Evolutionary conservation across 805 yeast species (phyloP), one percentile per base, ranked within the genome.

Genomic region (Cyberlindnera mycetangii): DNA sequence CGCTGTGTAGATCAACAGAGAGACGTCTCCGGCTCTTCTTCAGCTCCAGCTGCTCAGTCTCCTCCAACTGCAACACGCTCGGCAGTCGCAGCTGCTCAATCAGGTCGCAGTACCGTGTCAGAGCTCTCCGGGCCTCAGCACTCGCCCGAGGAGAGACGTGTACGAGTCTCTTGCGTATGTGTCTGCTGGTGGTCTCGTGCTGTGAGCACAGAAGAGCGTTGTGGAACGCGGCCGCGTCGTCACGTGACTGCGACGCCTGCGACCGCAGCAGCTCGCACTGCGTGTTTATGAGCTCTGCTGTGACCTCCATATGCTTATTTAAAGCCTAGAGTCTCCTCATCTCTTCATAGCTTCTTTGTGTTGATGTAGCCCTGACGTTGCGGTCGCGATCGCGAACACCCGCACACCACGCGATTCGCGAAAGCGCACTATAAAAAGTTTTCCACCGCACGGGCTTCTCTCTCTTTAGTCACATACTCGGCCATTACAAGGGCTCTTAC

Each of bases 1-100:
- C 32, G 16, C 32, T 22, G 28, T 55, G 54, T n/a, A 59, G 44
- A 28, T 59, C 58, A 15, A 59, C 50, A 1, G 59, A 52, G 9
- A 52, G 14, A 32, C 62, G 45, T 49, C 57, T 50, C 14, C 45
- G 45, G 4, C 17, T 33, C 15, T 30, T 25, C 21, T 35, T 30
- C 28, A 45, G 34, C 12, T 44, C 39, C 11, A 30, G 16, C 14
- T 47, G 47, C 9, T 38, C 37, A 1, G 54, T 46, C 0, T 41
- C 32, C 22, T 48, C 45, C 16, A 57, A 19, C 1, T 32, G 37
- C 11, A 39, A 8, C 9, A 47, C 39, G 31, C 42, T 54, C 1
- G 37, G 17, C 17, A 53, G 48, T 27, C 31, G 31, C 14, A 41
- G 31, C 16, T 47, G 44, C 16, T 44, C 48, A 21, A 53, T 55